Percentiles rank a stretch among this genome's conserved stretches.
Evolutionary conservation across 176 grass and related monocot species (phyloP).

Genomic region (Raddia guianensis): DNA sequence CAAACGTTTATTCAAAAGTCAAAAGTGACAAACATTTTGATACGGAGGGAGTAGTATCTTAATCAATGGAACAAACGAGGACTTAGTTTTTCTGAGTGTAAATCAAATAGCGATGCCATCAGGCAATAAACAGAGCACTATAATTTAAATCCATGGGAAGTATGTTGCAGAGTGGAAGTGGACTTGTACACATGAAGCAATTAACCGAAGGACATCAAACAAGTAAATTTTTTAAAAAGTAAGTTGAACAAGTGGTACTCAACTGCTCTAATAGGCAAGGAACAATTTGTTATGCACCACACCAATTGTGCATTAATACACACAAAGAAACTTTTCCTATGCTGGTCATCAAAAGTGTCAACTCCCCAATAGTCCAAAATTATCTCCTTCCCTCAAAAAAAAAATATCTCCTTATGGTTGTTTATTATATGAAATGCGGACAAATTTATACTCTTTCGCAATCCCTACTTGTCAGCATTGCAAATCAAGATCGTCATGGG

Average conservation of each 20-base stretch:
- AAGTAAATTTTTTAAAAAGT: neutral
- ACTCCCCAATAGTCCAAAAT: neutral
- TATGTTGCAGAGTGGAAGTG: neutral
- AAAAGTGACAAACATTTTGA: no score
- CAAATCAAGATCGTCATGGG: neutral
- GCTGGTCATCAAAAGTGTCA: neutral
- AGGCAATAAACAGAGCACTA: neutral
- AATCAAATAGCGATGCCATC: conserved; percentile 1
- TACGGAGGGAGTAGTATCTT: no score
- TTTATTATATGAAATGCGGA: neutral
- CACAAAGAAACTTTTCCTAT: neutral
- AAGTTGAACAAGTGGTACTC: neutral
- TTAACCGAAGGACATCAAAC: neutral
- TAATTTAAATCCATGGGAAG: neutral
- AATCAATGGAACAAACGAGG: neutral
- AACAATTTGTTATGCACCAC: neutral
- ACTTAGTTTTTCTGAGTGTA: neutral
- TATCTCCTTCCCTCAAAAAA: no score
- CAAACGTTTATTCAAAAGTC: no score
- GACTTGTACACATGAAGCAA: neutral
- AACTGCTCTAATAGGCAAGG: neutral
- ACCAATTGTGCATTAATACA: neutral
- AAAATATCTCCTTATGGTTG: neutral
- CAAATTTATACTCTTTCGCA: neutral
- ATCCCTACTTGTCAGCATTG: neutral